Conservation (phyloP, 2,329 filamentous ascomycete genomes). For the Xylariaceae sp. region DNA sequence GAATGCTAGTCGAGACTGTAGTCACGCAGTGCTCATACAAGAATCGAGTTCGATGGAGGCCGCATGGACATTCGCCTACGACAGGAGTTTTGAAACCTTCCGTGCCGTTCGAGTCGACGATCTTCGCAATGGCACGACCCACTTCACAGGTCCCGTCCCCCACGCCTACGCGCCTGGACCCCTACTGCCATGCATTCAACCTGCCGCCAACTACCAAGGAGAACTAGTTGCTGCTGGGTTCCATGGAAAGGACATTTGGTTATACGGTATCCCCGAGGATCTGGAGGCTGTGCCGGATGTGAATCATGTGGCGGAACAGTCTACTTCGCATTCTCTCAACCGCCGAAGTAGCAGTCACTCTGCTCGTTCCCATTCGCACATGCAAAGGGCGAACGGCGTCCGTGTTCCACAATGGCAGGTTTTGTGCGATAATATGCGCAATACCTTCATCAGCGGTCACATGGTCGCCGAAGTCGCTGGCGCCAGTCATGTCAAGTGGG, state of each 20-base stretch:
- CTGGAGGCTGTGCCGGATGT: slow-evolving; percentile 55
- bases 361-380: slow-evolving; percentile 35
- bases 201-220: slow-evolving; percentile 62
- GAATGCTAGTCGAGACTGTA: slow-evolving; percentile 72
- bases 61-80: slow-evolving; percentile 73
- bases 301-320: slow-evolving; percentile 30
- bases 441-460: slow-evolving; percentile 63
- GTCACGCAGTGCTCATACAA: slow-evolving; percentile 66
- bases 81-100: slow-evolving; percentile 71
- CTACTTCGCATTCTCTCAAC: slow-evolving; percentile 27
- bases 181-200: slow-evolving; percentile 62
- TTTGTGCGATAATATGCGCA: slow-evolving; percentile 62
- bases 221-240: slow-evolving; percentile 72
- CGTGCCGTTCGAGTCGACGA: slow-evolving; percentile 71
- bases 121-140: slow-evolving; percentile 68
- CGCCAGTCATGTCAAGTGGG: slow-evolving; percentile 67
- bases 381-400: slow-evolving; percentile 34
- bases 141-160: slow-evolving; percentile 67
- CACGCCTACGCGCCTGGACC: slow-evolving; percentile 48
- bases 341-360: slow-evolving; percentile 41
- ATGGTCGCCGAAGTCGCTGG: slow-evolving; percentile 61
- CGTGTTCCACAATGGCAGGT: slow-evolving; percentile 63
- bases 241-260: slow-evolving; percentile 65
- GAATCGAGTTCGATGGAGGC: slow-evolving; percentile 59
- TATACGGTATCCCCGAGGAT: slow-evolving; percentile 73